Conservation (phyloP, 768 basidiomycete genomes). For the Clavulina sp. region DNA sequence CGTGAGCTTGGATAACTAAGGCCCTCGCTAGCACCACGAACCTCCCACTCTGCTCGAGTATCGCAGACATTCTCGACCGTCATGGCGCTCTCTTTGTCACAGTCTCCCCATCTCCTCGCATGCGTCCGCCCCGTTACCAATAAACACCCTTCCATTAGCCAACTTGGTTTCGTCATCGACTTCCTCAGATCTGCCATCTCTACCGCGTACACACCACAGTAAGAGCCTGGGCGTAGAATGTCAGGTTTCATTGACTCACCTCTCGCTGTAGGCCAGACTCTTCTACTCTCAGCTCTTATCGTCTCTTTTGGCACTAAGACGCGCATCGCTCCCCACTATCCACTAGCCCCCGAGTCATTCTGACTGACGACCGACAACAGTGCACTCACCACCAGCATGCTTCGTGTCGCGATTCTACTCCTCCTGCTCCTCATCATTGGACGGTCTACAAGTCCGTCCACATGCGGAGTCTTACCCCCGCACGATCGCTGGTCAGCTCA, state of each 20-base stretch:
- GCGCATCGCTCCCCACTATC: too few relatives aligned
- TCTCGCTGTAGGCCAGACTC: slow-evolving; percentile 1
- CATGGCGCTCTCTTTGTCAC: slow-evolving; percentile 24
- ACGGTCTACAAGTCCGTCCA: slow-evolving; percentile 12
- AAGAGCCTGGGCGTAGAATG: slow-evolving; percentile 29
- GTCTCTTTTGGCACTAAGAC: too few relatives aligned
- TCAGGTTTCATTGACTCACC: slow-evolving; percentile 13
- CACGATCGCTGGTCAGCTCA: neutral
- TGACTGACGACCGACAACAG: slow-evolving; percentile 27
- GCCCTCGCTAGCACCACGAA: slow-evolving; percentile 36
- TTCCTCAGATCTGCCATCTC: slow-evolving; percentile 30
- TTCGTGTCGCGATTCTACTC: slow-evolving; percentile 25
- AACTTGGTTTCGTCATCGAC: slow-evolving; percentile 29
- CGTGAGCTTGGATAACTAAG: slow-evolving; percentile 35
- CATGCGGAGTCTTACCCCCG: too few relatives aligned
- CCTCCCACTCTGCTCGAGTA: slow-evolving; percentile 32
- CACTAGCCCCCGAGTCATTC: slow-evolving; percentile 12
- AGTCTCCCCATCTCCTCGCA: neutral
- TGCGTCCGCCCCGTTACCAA: neutral
- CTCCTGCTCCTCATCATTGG: slow-evolving; percentile 29
- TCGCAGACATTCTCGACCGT: slow-evolving; percentile 35
- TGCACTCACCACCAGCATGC: slow-evolving; percentile 26
- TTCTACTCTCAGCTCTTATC: too few relatives aligned
- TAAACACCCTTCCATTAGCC: slow-evolving; percentile 13
- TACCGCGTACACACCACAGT: slow-evolving; percentile 31